Evolutionary conservation across 2,329 filamentous ascomycete genomes (phyloP), one percentile per base, ranked within the genome.

Genomic region (Fusarium coffeatum): DNA sequence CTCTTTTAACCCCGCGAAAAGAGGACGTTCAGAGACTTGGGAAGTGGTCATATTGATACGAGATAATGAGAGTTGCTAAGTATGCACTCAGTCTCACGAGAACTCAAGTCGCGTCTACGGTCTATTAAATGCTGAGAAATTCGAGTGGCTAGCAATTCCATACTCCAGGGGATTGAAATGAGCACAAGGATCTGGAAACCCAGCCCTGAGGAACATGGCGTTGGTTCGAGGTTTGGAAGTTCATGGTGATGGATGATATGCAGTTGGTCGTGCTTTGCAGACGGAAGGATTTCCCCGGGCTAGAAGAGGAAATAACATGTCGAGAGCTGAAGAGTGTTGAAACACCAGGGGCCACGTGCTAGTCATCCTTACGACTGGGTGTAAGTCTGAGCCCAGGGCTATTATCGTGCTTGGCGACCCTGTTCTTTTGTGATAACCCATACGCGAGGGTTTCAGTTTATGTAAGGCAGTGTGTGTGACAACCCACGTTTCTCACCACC

Each of bases 241-340:
- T 37, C 42, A 30, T 48, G 30, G 45, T 25, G 30, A 58, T 64
- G 28, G 41, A 32, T 50, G 11, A 41, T 55, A 64, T 68, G 65
- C 64, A 55, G 65, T 68, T 68, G 66, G 66, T 53, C 22, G 50
- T 68, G 66, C 49, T 20, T 30, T 59, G 66, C 64, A 68, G 49
- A 41, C 54, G 64, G 64, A 64, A 48, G 48, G 45, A 68, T 54
- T 59, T 64, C 47, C 48, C 65, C 64, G 50, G 49, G 37, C 37
- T 41, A 23, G 30, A 54, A 68, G 45, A 58, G 49, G 66, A 64
- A 68, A 65, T 49, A 13, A 47, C 49, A 43, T 49, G 12, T 37
- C 54, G 40, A 59, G 51, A 68, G 66, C 66, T 68, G 64, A 68
- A 59, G 15, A 42, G 37, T 9, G 46, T 59, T 43, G 55, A 66